Evolutionary conservation across 371 early-diverging fungal genomes (phyloP).

Genomic region (Syncephalastrum monosporum): DNA sequence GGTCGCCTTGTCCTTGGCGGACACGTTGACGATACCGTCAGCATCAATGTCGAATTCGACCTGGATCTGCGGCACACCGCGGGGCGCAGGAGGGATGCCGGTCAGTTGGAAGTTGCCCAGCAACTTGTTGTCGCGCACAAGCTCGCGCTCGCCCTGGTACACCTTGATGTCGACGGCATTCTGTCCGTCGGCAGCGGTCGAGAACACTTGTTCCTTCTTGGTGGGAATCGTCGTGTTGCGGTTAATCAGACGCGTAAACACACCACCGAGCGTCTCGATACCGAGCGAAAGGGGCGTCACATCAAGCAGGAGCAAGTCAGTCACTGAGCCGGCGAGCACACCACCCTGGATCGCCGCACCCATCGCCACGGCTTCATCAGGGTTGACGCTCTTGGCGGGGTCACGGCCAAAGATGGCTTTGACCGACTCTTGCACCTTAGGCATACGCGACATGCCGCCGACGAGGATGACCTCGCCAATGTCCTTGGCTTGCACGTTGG

Average conservation of each 20-base stretch:
- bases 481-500: conserved; percentile 70
- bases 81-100: conserved; percentile 77
- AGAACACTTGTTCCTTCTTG: conserved; percentile 96
- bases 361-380: conserved; percentile 97
- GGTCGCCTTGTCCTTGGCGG: conserved; percentile 92
- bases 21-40: conserved; percentile 95
- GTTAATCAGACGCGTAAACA: conserved; percentile 92
- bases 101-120: conserved; percentile 92
- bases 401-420: conserved; percentile 84
- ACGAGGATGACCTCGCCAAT: conserved; percentile 96
- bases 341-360: conserved; percentile 98
- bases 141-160: conserved; percentile 97
- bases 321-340: conserved; percentile 88
- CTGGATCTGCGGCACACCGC: conserved; percentile 82
- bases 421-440: conserved; percentile 92
- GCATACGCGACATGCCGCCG: conserved; percentile 98
- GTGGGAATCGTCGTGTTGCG: conserved; percentile 98
- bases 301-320: conserved; percentile 91
- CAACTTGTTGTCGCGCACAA: conserved; percentile 92
- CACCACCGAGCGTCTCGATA: conserved; percentile 93
- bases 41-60: conserved; percentile 97
- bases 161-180: conserved; percentile 94
- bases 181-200: conserved; percentile 97
- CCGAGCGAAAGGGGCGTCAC: conserved; percentile 97
- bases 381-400: conserved; percentile 89